Evolutionary conservation across 1,139 yeast genomes (phyloP).

Genomic region (Nematodospora anomalae): DNA sequence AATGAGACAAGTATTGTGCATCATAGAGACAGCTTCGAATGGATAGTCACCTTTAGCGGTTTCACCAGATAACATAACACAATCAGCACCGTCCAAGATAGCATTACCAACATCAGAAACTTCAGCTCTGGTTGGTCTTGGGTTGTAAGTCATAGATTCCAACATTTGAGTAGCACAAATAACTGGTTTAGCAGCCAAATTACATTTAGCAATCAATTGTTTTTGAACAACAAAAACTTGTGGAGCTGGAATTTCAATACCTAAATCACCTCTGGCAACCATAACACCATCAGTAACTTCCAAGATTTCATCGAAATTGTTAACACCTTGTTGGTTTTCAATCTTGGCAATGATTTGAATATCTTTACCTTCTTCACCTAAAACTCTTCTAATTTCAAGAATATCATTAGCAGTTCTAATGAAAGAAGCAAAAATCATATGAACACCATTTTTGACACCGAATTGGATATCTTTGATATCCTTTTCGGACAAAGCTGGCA

Average conservation of each 20-base stretch:
- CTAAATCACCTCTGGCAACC: conserved; percentile 99
- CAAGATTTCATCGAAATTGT: conserved; percentile 96
- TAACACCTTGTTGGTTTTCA: conserved; percentile 99
- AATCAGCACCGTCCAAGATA: conserved; percentile 98
- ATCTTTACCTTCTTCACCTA: conserved; percentile 95
- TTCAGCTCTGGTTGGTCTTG: conserved; percentile 99
- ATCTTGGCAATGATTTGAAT: conserved; percentile 96
- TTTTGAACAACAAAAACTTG: conserved; percentile 98
- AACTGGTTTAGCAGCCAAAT: conserved; percentile 98
- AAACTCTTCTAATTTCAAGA: conserved; percentile 83
- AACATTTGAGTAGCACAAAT: conserved; percentile 99
- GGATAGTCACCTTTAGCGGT: conserved; percentile 99
- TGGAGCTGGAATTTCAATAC: conserved; percentile 99
- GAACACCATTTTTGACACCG: conserved; percentile 96
- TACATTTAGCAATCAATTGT: conserved; percentile 98
- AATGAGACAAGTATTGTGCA: conserved; percentile 95
- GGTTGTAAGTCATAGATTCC: conserved; percentile 99
- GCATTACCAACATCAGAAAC: conserved; percentile 99
- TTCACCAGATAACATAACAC: conserved; percentile 99
- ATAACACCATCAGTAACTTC: conserved; percentile 96
- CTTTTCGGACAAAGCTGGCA: conserved; percentile 97
- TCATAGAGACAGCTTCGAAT: conserved; percentile 93
- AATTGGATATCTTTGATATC: conserved; percentile 87
- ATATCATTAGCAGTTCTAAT: conserved; percentile 94
- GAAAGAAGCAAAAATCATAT: conserved; percentile 98